Percentiles rank a stretch among this genome's conserved stretches.
Evolutionary conservation across 495 filamentous ascomycete genomes (phyloP).

Genomic region (Tuber microsphaerosporum): DNA sequence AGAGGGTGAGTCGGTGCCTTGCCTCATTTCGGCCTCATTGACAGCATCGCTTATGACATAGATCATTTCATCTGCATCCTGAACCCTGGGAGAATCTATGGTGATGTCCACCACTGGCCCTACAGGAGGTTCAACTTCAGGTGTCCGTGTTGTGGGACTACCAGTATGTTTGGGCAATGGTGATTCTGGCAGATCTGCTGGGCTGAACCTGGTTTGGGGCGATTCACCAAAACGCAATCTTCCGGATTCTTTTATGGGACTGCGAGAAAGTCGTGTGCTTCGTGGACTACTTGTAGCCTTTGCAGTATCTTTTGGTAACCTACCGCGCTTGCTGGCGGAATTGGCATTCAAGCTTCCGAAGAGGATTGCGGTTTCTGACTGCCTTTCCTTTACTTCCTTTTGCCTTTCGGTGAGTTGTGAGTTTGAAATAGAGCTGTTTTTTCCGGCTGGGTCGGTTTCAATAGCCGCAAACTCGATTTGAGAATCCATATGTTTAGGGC

Average conservation of each 20-base stretch:
- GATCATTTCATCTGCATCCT: slow-evolving; percentile 16
- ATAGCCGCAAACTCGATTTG: slow-evolving; percentile 68
- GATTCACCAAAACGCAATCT: not conserved
- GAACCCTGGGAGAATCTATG: slow-evolving; percentile 38
- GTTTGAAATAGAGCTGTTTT: slow-evolving; percentile 53
- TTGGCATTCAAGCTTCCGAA: slow-evolving; percentile 55
- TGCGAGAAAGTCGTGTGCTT: not conserved
- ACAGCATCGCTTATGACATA: not conserved
- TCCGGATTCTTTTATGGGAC: not conserved
- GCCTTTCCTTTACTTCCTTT: slow-evolving; percentile 60
- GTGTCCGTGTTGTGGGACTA: not conserved
- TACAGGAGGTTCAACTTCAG: not conserved
- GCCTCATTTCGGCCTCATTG: not conserved
- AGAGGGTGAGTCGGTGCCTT: slow-evolving; percentile 18
- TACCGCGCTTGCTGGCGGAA: not conserved
- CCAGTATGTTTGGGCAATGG: not conserved
- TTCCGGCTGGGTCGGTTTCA: slow-evolving; percentile 44
- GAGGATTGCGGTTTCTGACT: slow-evolving; percentile 56
- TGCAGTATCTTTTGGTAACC: not conserved
- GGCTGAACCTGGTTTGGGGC: not conserved
- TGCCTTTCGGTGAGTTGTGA: slow-evolving; percentile 60
- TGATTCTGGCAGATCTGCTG: not conserved
- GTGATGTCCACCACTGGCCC: slow-evolving; percentile 44
- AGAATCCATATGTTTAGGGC: slow-evolving; percentile 65
- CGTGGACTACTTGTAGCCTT: not conserved